phyloP scores from a whole-genome alignment of 305 asterid species.

The Solanum hybrid region DNA sequence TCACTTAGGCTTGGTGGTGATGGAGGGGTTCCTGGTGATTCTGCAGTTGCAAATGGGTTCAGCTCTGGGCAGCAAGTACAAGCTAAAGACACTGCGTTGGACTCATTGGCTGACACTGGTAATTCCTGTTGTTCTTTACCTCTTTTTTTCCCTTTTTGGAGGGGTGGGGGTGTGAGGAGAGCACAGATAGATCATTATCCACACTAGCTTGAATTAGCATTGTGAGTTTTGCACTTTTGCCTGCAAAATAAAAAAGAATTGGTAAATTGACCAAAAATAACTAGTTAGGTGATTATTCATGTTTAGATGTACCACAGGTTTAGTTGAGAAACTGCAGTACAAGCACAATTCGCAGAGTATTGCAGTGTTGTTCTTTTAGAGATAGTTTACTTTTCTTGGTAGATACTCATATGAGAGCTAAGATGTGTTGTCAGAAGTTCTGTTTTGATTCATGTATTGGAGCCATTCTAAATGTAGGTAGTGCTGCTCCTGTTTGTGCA shows the following conservation, averaged over 20 bases:
- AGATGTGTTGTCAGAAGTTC: not conserved
- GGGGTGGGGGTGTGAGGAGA: not conserved
- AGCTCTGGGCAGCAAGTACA: slow-evolving; percentile 41
- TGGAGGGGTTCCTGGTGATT: slow-evolving; percentile 30
- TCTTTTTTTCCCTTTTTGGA: not conserved
- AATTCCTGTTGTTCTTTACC: not conserved
- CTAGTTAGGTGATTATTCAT: not conserved
- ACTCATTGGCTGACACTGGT: slow-evolving; percentile 63
- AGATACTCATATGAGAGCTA: not conserved
- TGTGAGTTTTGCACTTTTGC: not conserved
- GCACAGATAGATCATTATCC: not conserved
- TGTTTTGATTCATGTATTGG: not conserved
- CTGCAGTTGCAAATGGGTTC: slow-evolving; percentile 40
- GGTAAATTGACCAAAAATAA: not conserved
- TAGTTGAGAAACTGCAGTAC: not conserved
- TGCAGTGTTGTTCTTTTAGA: not conserved
- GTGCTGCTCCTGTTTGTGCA: slow-evolving; percentile 20
- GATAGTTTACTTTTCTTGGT: not conserved
- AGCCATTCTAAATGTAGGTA: not conserved
- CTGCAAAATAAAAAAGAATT: not conserved
- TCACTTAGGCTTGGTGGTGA: slow-evolving; percentile 82
- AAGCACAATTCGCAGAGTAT: not conserved
- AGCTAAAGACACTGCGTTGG: slow-evolving; percentile 36
- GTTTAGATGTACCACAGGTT: not conserved
- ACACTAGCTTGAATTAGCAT: not conserved